Evolutionary conservation across 1,284 basidiomycete genomes (phyloP).

Genomic region (Phellinidium pouzarii): DNA sequence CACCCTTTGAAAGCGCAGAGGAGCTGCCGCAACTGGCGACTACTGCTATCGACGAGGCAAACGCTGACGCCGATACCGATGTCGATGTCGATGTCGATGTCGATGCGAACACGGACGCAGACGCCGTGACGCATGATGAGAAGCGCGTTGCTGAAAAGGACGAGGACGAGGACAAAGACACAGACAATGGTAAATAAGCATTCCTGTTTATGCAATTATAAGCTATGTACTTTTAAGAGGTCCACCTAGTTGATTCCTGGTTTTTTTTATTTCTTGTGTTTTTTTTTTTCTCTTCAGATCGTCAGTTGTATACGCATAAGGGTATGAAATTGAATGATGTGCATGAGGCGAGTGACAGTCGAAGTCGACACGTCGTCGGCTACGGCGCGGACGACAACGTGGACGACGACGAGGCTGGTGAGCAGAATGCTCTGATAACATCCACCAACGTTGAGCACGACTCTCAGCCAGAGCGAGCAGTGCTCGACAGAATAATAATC

Average conservation of each 20-base stretch:
- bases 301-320: background rate
- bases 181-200: slow-evolving; percentile 6
- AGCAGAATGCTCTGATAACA: background rate
- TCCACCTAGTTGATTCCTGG: slow-evolving; percentile 1
- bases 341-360: slow-evolving; percentile 12
- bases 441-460: background rate
- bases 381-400: slow-evolving; percentile 5
- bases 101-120: background rate
- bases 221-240: slow-evolving; percentile 1
- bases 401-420: slow-evolving; percentile 2
- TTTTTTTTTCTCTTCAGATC: slow-evolving; percentile 1
- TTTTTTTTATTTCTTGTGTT: background rate
- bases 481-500: slow-evolving; percentile 21
- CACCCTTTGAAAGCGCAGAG: slow-evolving; percentile 19
- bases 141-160: slow-evolving; percentile 8
- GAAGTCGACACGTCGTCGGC: slow-evolving; percentile 17
- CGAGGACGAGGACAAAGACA: background rate
- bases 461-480: background rate
- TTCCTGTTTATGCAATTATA: background rate
- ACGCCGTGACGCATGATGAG: background rate
- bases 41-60: background rate
- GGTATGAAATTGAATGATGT: background rate
- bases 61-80: background rate
- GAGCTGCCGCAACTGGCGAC: background rate
- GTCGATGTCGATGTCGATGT: background rate